These are phyloP conservation scores for Penicillium sp. DNA, from an alignment of 2,329 filamentous ascomycete genomes.

Conservation along the genomic window DNA sequence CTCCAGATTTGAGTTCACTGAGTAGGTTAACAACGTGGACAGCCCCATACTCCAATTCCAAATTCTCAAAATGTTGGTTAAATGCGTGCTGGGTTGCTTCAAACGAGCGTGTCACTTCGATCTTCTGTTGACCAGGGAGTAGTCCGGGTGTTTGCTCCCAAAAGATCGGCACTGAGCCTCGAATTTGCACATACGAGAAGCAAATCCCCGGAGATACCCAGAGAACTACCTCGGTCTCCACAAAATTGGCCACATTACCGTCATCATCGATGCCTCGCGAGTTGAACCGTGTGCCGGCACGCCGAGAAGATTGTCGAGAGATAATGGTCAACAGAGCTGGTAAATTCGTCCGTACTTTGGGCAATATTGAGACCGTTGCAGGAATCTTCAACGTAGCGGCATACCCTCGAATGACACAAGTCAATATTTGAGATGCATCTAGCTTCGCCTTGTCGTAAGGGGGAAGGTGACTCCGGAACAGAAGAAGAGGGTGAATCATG, in stretches of 20 bases:
- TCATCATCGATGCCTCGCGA: constrained; percentile 97
- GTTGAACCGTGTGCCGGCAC: constrained; percentile 95
- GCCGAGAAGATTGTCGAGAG: constrained; percentile 83
- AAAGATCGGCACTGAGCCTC: constrained; percentile 92
- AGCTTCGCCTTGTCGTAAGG: constrained; percentile 74
- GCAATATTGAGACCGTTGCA: constrained; percentile 71
- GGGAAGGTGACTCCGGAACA: constrained; percentile 82
- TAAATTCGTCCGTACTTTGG: constrained; percentile 67
- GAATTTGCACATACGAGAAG: constrained; percentile 91
- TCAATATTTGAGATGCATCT: constrained; percentile 86
- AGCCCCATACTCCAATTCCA: constrained; percentile 84
- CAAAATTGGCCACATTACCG: constrained; percentile 96
- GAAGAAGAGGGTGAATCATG: constrained; percentile 91
- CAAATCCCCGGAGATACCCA: constrained; percentile 77
- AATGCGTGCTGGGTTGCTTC: constrained; percentile 95
- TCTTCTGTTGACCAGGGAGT: constrained; percentile 91
- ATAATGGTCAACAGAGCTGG: constrained; percentile 87
- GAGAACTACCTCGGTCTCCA: constrained; percentile 94
- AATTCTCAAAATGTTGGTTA: constrained; percentile 88
- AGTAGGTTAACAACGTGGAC: constrained; percentile 92
- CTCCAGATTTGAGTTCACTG: constrained; percentile 84
- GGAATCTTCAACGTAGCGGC: constrained; percentile 85
- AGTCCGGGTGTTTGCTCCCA: constrained; percentile 94
- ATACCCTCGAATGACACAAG: constrained; percentile 91
- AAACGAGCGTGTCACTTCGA: constrained; percentile 81